Conservation (phyloP, 805 yeast genomes). For the Lipomyces lipofer region DNA sequence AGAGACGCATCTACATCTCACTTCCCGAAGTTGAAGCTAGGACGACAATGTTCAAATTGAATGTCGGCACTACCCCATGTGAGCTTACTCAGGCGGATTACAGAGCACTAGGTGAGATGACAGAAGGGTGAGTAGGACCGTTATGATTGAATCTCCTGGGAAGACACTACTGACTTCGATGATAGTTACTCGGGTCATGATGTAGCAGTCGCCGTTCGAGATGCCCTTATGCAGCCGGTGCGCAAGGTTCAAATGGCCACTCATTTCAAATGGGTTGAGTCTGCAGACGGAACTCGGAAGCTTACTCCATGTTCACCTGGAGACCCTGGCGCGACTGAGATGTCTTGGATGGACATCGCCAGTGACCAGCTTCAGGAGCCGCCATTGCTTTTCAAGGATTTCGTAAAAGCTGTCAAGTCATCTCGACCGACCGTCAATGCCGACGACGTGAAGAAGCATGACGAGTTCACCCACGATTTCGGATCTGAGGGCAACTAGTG, state of each 20-base stretch:
- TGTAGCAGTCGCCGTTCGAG: conserved; percentile 93
- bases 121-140: conserved; percentile 61
- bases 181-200: conserved; percentile 85
- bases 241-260: conserved; percentile 94
- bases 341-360: conserved; percentile 90
- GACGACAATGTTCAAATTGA: conserved; percentile 88
- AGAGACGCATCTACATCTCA: conserved; percentile 90
- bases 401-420: conserved; percentile 84
- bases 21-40: conserved; percentile 94
- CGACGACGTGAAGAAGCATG: conserved; percentile 76
- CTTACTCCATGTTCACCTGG: conserved; percentile 97
- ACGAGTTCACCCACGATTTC: conserved; percentile 87
- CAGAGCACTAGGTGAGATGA: conserved; percentile 80
- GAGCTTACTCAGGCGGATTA: conserved; percentile 70
- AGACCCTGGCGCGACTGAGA: conserved; percentile 78
- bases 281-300: conserved; percentile 44
- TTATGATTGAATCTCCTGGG: neutral
- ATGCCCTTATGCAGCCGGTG: conserved; percentile 97
- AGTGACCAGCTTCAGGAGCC: conserved; percentile 92
- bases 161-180: neutral
- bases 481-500: conserved; percentile 91
- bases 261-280: conserved; percentile 69
- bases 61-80: conserved; percentile 89
- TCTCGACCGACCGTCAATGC: conserved; percentile 95
- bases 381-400: conserved; percentile 83